phyloP scores from a whole-genome alignment of 345 rosid genomes.

The Linum trigynum region DNA sequence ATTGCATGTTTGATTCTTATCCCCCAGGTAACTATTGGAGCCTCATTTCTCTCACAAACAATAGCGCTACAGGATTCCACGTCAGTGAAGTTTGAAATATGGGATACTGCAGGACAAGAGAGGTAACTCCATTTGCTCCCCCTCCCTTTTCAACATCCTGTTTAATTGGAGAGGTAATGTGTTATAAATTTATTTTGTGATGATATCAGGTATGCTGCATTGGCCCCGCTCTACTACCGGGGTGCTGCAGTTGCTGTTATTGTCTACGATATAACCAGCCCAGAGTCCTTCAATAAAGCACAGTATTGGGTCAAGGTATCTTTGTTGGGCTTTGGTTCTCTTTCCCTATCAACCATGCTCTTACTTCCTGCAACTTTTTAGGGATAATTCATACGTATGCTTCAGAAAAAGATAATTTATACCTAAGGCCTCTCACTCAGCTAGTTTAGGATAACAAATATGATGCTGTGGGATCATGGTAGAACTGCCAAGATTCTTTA shows the following conservation, averaged over 20 bases:
- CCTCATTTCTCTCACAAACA: slow-evolving; percentile 93
- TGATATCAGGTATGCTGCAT: slow-evolving; percentile 71
- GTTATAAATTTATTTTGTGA: slow-evolving; percentile 4
- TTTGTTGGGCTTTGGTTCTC: slow-evolving; percentile 2
- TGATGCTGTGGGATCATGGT: not conserved
- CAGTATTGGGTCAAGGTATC: slow-evolving; percentile 97
- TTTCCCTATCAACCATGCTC: not conserved
- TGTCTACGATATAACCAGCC: slow-evolving; percentile 94
- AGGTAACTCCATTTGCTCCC: slow-evolving; percentile 38
- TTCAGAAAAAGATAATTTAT: too few relatives aligned
- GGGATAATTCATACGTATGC: too few relatives aligned
- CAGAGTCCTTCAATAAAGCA: slow-evolving; percentile 82
- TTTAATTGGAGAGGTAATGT: not conserved
- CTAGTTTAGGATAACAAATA: not conserved
- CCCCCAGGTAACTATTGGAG: slow-evolving; percentile 94
- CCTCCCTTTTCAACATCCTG: too few relatives aligned
- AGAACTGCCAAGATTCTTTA: not conserved
- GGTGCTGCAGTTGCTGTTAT: slow-evolving; percentile 95
- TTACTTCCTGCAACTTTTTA: not conserved
- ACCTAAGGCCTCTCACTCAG: not conserved
- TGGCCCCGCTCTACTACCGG: slow-evolving; percentile 94
- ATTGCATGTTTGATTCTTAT: slow-evolving; percentile 11
- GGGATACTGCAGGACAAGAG: slow-evolving; percentile 99
- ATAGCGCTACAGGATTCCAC: slow-evolving; percentile 96
- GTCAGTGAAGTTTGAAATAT: slow-evolving; percentile 92